phyloP scores from a whole-genome alignment of 208 protist species.

The Trypanosoma cruzi region DNA sequence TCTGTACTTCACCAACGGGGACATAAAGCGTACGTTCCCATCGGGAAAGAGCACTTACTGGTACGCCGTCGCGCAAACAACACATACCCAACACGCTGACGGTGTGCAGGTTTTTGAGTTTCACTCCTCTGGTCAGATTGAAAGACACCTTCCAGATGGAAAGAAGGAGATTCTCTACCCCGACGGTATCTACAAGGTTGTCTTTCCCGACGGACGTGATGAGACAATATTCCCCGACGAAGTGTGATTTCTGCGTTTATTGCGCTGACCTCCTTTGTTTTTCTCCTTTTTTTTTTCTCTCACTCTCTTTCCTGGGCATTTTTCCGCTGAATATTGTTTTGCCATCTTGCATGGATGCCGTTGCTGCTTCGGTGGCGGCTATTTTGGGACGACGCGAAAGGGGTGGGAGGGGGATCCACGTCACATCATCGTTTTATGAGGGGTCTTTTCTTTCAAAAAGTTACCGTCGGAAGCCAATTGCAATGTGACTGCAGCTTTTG shows the following conservation, averaged over 20 bases:
- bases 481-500: neutral
- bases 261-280: conserved; percentile 10
- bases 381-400: neutral
- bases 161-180: conserved; percentile 95
- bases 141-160: conserved; percentile 89
- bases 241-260: conserved; percentile 5
- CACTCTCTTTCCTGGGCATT: too few species aligned
- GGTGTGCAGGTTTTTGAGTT: conserved; percentile 93
- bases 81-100: conserved; percentile 87
- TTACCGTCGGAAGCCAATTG: neutral
- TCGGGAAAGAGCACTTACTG: conserved; percentile 93
- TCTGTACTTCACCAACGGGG: conserved; percentile 93
- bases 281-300: conserved; percentile 15
- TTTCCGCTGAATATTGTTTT: neutral
- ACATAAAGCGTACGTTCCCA: conserved; percentile 90
- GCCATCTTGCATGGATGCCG: neutral
- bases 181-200: conserved; percentile 91
- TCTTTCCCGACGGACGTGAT: conserved; percentile 76
- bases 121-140: conserved; percentile 84
- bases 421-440: neutral
- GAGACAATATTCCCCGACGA: conserved; percentile 81
- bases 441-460: neutral
- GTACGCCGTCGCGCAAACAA: conserved; percentile 92
- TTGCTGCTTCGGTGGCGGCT: too few species aligned
- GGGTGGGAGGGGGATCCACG: neutral